These are phyloP conservation scores for Kwoniella shandongensis DNA, from an alignment of 768 basidiomycete genomes.

Conservation along the genomic window DNA sequence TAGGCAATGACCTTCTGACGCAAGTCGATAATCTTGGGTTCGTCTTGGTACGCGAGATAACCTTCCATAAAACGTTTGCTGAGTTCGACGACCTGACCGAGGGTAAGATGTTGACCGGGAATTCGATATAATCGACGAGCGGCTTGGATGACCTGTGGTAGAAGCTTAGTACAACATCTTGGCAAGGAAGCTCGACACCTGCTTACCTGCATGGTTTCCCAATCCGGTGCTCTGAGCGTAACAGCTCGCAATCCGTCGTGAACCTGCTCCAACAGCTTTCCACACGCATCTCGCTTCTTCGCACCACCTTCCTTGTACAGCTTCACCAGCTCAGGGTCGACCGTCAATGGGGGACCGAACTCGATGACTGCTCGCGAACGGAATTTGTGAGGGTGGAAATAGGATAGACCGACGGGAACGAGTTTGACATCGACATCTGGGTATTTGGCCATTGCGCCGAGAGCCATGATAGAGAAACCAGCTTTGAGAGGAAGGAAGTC, in stretches of 20 bases:
- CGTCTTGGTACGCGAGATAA: constrained; percentile 87
- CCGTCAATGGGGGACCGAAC: constrained; percentile 85
- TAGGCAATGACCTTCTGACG: constrained; percentile 80
- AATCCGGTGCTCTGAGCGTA: constrained; percentile 92
- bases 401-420: constrained; percentile 67
- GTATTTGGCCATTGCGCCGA: constrained; percentile 94
- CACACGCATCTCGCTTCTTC: constrained; percentile 85
- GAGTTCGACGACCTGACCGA: constrained; percentile 93
- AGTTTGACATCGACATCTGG: constrained; percentile 84
- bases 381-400: constrained; percentile 78
- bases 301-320: constrained; percentile 88
- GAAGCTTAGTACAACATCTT: neutral
- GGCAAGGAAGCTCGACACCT: neutral
- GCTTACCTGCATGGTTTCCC: constrained; percentile 92
- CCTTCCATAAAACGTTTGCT: constrained; percentile 91
- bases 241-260: constrained; percentile 94
- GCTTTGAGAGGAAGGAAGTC: constrained; percentile 96
- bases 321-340: constrained; percentile 82
- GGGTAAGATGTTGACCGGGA: constrained; percentile 86
- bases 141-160: constrained; percentile 95
- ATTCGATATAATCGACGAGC: constrained; percentile 89
- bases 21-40: constrained; percentile 80
- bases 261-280: constrained; percentile 82
- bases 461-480: constrained; percentile 95
- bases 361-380: constrained; percentile 96